Evolutionary conservation across 768 basidiomycete species (phyloP).

Genomic region (Podaxis carcinomalis): DNA sequence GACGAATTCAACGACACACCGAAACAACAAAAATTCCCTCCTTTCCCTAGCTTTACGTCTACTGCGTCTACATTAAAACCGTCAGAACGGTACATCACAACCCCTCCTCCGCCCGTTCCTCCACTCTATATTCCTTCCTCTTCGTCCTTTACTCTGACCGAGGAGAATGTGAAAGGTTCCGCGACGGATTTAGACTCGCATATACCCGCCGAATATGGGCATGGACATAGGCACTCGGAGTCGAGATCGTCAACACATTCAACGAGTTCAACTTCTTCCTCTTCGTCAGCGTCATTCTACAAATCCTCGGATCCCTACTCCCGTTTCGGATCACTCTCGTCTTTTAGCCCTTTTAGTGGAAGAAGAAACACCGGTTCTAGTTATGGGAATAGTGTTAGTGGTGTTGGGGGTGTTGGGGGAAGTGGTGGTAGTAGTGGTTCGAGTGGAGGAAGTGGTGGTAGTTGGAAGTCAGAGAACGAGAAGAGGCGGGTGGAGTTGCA

Average conservation of each 20-base stretch:
- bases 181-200: background rate
- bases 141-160: background rate
- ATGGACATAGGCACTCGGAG: background rate
- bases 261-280: background rate
- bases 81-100: background rate
- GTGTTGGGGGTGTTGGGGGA: background rate
- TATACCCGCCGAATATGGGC: background rate
- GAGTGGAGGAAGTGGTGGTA: background rate
- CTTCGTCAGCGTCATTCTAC: background rate
- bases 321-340: background rate
- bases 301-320: background rate
- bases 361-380: background rate
- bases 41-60: background rate
- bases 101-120: background rate
- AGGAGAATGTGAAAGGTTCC: background rate
- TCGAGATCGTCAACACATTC: background rate
- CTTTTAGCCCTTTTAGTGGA: background rate
- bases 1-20: background rate
- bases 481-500: slow-evolving; percentile 57
- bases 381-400: background rate
- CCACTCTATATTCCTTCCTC: background rate
- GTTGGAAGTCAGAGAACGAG: slow-evolving; percentile 37
- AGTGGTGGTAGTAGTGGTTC: background rate
- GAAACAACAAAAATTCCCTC: background rate
- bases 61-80: background rate